Evolutionary conservation across 2,329 filamentous ascomycete species (phyloP).

Genomic region (Verticillium zaregamsianum): DNA sequence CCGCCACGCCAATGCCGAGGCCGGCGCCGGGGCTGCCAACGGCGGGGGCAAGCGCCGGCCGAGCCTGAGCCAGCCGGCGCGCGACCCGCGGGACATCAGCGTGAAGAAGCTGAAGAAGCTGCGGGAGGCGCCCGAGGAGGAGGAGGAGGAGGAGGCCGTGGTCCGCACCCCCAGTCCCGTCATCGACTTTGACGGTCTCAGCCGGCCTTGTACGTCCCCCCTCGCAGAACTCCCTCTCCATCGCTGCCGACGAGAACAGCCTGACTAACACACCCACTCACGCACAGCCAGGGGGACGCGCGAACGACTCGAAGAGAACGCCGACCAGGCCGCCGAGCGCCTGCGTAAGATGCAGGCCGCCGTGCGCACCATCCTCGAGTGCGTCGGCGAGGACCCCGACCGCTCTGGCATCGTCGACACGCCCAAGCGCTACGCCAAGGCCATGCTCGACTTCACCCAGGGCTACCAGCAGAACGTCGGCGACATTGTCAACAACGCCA

Average conservation of each 20-base stretch:
- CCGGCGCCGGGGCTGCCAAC: conserved; percentile 6
- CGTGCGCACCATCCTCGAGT: conserved; percentile 63
- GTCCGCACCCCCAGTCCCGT: conserved; percentile 48
- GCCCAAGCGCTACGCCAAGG: conserved; percentile 88
- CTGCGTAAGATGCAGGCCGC: conserved; percentile 57
- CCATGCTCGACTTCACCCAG: conserved; percentile 92
- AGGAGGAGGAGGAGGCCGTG: neutral
- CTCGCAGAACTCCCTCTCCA: neutral
- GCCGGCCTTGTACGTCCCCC: conserved; percentile 46
- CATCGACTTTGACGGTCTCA: conserved; percentile 59
- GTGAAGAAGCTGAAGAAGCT: conserved; percentile 28
- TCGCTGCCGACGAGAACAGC: neutral
- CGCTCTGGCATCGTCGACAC: conserved; percentile 62
- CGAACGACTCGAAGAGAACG: conserved; percentile 53
- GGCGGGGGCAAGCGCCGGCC: conserved; percentile 35
- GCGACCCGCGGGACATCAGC: conserved; percentile 55
- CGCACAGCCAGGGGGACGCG: conserved; percentile 57
- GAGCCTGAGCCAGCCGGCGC: conserved; percentile 57
- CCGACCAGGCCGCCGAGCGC: conserved; percentile 45
- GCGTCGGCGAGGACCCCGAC: conserved; percentile 64
- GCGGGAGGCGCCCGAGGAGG: conserved; percentile 13
- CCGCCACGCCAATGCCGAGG: neutral
- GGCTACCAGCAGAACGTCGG: conserved; percentile 93
- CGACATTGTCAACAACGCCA: conserved; percentile 87
- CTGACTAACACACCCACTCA: conserved; percentile 12